Evolutionary conservation across 352 stramenopile species (phyloP).

Genomic region (Phytophthora uliginosa): DNA sequence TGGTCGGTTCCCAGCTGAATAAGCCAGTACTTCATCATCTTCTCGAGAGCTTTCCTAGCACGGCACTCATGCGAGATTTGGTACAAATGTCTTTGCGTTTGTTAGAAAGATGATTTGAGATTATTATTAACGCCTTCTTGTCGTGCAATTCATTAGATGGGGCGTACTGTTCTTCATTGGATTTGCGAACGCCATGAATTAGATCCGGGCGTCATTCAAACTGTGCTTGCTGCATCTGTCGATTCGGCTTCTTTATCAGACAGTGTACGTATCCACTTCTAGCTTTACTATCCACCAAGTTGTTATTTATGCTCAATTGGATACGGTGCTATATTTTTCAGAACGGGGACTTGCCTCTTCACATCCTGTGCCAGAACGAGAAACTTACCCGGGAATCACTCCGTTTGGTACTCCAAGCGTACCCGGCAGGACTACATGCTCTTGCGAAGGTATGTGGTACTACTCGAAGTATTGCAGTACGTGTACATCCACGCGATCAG

Average conservation of each 20-base stretch:
- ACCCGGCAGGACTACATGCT: conserved; percentile 41
- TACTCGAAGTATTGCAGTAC: not conserved
- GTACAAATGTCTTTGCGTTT: conserved; percentile 25
- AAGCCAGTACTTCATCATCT: conserved; percentile 48
- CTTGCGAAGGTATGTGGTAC: conserved; percentile 39
- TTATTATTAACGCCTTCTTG: conserved; percentile 11
- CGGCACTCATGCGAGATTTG: conserved; percentile 45
- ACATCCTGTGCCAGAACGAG: conserved; percentile 63
- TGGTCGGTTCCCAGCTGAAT: conserved; percentile 42
- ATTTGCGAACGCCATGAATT: conserved; percentile 50
- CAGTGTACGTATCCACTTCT: conserved; percentile 7
- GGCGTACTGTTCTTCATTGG: conserved; percentile 68
- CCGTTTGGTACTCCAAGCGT: conserved; percentile 34
- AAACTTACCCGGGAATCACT: conserved; percentile 42
- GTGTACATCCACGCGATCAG: not conserved
- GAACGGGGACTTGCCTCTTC: conserved; percentile 67
- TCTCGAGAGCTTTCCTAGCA: conserved; percentile 41
- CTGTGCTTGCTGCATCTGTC: conserved; percentile 33
- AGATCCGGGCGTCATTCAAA: conserved; percentile 27
- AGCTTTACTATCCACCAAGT: not conserved
- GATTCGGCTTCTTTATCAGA: conserved; percentile 26
- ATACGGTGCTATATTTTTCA: conserved; percentile 16
- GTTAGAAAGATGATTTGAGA: not conserved
- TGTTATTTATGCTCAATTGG: not conserved
- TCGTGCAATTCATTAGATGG: conserved; percentile 35